phyloP scores from a whole-genome alignment of 2,329 filamentous ascomycete species.

The Fusarium marasasianum region DNA sequence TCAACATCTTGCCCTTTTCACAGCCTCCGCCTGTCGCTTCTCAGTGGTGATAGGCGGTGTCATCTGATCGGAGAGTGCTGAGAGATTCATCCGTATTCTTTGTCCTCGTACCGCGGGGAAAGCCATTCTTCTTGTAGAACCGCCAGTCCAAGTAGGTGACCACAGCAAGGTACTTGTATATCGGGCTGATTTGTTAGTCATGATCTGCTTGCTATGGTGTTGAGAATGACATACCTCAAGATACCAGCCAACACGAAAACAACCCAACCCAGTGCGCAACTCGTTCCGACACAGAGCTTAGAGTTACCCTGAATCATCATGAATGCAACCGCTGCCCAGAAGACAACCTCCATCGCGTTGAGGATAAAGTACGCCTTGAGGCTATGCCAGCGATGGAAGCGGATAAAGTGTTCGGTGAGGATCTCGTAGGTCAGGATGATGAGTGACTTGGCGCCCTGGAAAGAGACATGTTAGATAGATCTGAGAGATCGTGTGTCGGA shows the following conservation, averaged over 20 bases:
- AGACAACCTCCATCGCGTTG: not conserved
- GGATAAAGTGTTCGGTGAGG: not conserved
- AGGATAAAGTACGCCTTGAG: constrained; percentile 1
- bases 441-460: not conserved
- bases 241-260: not conserved
- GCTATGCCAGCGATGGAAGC: not conserved
- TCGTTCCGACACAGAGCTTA: not conserved
- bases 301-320: not conserved
- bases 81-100: not conserved
- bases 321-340: not conserved
- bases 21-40: not conserved
- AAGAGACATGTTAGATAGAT: not conserved
- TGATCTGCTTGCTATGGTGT: fast-evolving
- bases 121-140: constrained; percentile 5
- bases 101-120: not conserved
- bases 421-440: constrained; percentile 2
- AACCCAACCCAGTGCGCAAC: not conserved
- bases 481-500: not conserved
- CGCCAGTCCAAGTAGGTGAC: constrained; percentile 6
- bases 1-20: not conserved
- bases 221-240: not conserved
- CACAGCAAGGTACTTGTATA: not conserved
- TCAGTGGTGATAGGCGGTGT: not conserved
- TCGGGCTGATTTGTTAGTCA: not conserved
- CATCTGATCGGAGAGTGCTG: not conserved